These are phyloP conservation scores for Talaromyces islandicus DNA, from an alignment of 2,329 filamentous ascomycete species.

Conservation along the genomic window DNA sequence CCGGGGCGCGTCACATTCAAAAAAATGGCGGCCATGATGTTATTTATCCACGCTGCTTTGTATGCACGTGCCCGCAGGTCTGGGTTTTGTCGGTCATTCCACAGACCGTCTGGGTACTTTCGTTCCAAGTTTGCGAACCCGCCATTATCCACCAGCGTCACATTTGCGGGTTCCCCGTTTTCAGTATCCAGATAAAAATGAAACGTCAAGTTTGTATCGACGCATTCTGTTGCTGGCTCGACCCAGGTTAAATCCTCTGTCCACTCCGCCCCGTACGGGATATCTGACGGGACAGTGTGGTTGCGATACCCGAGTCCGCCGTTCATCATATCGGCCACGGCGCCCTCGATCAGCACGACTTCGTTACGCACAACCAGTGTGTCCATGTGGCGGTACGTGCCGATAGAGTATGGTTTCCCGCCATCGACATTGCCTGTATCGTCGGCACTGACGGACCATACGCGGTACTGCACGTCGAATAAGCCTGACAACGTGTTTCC, in stretches of 20 bases:
- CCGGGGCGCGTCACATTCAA: constrained; percentile 34
- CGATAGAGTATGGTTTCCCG: constrained; percentile 24
- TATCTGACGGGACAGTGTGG: constrained; percentile 33
- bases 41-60: constrained; percentile 40
- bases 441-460: background rate
- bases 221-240: constrained; percentile 41
- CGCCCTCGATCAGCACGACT: constrained; percentile 35
- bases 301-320: constrained; percentile 44
- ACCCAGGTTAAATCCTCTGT: constrained; percentile 45
- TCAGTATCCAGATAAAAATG: constrained; percentile 28
- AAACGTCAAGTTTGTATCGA: constrained; percentile 36
- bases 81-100: constrained; percentile 21
- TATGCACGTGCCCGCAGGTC: constrained; percentile 35
- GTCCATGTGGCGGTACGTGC: constrained; percentile 23
- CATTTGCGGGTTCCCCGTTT: constrained; percentile 13
- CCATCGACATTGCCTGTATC: constrained; percentile 20
- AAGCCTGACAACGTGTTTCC: background rate
- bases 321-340: constrained; percentile 36
- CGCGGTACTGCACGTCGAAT: background rate
- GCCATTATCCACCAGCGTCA: constrained; percentile 35
- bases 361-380: constrained; percentile 29
- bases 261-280: constrained; percentile 36
- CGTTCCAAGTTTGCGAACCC: constrained; percentile 37
- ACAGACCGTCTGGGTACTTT: constrained; percentile 21
- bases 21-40: constrained; percentile 34